Percentiles rank a stretch among this genome's conserved stretches.
These are phyloP conservation scores for Comarum palustre DNA, from an alignment of 306 rosid genomes.

Conservation along the genomic window DNA sequence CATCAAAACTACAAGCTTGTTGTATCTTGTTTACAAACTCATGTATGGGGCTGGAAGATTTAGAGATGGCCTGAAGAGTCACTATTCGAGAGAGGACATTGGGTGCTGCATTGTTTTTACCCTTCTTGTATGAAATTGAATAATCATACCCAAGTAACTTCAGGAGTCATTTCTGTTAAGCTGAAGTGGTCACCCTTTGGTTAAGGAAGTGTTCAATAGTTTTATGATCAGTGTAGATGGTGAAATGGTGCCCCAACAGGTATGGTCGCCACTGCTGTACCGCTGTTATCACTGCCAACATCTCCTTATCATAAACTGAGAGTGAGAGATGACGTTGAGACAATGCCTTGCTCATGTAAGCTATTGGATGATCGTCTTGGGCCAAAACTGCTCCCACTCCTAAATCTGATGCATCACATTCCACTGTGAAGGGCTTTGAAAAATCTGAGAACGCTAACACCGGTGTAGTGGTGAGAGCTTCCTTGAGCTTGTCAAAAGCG, in stretches of 20 bases:
- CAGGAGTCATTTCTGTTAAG: not conserved
- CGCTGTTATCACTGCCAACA: not conserved
- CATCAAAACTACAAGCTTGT: fast-evolving
- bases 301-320: not conserved
- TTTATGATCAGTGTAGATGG: not conserved
- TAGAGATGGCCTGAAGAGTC: no score
- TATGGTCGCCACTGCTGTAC: not conserved
- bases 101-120: not conserved
- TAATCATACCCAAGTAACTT: not conserved
- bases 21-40: no score
- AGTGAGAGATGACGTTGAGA: no score
- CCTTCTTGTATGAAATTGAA: not conserved
- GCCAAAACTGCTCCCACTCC: no score
- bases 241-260: not conserved
- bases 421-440: no score
- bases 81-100: not conserved
- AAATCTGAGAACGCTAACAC: no score
- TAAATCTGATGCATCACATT: no score
- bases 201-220: no score
- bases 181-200: not conserved
- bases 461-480: no score
- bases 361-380: no score
- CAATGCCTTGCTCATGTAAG: no score
- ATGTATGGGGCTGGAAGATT: fast-evolving
- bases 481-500: no score